Evolutionary conservation across 2,329 filamentous ascomycete genomes (phyloP), one percentile per base, ranked within the genome.

Genomic region (Hymenoscyphus albidus): DNA sequence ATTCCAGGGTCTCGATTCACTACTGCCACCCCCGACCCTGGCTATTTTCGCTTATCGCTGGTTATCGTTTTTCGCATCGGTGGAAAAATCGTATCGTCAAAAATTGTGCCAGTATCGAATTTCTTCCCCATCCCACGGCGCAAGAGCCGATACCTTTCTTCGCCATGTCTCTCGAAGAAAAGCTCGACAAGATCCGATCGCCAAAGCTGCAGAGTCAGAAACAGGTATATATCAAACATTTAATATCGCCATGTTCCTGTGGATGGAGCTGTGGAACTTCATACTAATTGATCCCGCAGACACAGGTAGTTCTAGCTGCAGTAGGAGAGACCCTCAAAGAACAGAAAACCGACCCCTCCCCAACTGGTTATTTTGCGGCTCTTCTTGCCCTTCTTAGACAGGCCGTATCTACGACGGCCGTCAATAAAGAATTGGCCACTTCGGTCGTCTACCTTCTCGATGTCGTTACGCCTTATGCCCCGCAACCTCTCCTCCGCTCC

Each of bases 361-460:
- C 95, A 31, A 97, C 95, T 16, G 92, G 90, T 67, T 99, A 98
- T 79, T 97, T 98, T 75, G 93, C 93, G 16, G 93, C 95, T n/a
- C 86, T 99, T 5, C 84, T 99, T 57, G 92, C 93, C 44, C 85
- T 99, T 3, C 85, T 99, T 2, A 86, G 87, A 72, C 91, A 96
- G 78, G 89, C 92, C 35, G 84, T 90, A 62, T 86, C 83, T 48
- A 82, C 77, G 58, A 77, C 80, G 69, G 89, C 87, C 61, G 81
- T 90, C 63, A 94, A 94, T 76, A 91, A 91, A 76, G 92, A 96
- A 69, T 82, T 96, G 66, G 90, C 91, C 39, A 88, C 90, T 27
- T 91, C 94, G 2, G 90, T 96, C 69, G 90, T 99, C 71, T 99
- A 99, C 78, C 88, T 99, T 16, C 92, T 99, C 80, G 94, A 99